A percentile compares a stretch with the other conserved stretches of the same genome.
Conservation (phyloP, 2,329 filamentous ascomycete species). For the Exophiala bonariae region DNA sequence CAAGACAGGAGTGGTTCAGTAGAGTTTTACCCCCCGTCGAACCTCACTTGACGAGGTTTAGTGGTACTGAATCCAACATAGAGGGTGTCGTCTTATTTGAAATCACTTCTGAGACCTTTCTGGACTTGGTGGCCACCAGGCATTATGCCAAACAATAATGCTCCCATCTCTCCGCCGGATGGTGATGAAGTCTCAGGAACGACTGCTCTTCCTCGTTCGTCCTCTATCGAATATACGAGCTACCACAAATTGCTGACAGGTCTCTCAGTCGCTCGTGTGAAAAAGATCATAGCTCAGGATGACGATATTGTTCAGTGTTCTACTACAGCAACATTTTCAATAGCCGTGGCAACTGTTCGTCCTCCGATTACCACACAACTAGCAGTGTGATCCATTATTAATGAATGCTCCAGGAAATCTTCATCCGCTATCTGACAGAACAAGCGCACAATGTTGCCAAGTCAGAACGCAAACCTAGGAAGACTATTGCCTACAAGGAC, state of each 20-base stretch:
- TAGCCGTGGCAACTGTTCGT: slow-evolving; percentile 80
- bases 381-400: no score
- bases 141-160: slow-evolving; percentile 85
- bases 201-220: slow-evolving; percentile 79
- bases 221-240: neutral
- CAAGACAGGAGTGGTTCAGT: no score
- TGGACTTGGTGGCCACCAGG: neutral
- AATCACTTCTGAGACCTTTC: neutral
- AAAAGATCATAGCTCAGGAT: slow-evolving; percentile 90
- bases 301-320: slow-evolving; percentile 83
- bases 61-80: no score
- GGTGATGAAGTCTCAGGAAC: slow-evolving; percentile 81
- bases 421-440: slow-evolving; percentile 85
- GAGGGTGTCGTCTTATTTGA: no score
- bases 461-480: slow-evolving; percentile 84
- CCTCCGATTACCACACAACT: no score
- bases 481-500: slow-evolving; percentile 95
- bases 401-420: slow-evolving; percentile 91
- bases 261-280: slow-evolving; percentile 79
- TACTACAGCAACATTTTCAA: slow-evolving; percentile 90
- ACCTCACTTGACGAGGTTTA: no score
- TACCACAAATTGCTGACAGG: slow-evolving; percentile 18
- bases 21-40: no score
- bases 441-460: slow-evolving; percentile 87
- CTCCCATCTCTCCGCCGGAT: slow-evolving; percentile 66